A percentile compares a stretch with the other conserved stretches of the same genome.
phyloP scores from a whole-genome alignment of 768 basidiomycete species.

The Chalciporus chontae region DNA sequence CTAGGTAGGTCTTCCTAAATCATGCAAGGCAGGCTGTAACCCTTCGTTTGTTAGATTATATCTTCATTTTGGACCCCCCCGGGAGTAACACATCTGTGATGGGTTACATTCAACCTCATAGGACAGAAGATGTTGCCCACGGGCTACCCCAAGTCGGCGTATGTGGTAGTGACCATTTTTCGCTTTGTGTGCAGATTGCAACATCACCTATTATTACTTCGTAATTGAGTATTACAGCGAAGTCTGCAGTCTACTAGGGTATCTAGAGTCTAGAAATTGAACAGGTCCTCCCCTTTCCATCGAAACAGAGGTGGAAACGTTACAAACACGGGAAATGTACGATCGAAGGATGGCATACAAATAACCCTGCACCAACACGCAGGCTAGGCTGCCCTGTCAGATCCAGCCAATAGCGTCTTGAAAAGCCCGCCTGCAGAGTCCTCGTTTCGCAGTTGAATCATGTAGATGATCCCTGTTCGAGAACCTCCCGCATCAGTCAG shows the following conservation, averaged over 20 bases:
- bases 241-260: slow-evolving; percentile 5
- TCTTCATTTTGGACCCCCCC: slow-evolving; percentile 65
- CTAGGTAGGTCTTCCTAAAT: slow-evolving; percentile 46
- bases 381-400: slow-evolving; percentile 56
- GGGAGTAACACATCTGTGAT: slow-evolving; percentile 34
- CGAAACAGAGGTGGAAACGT: neutral
- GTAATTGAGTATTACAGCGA: too few relatives aligned
- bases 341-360: neutral
- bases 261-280: slow-evolving; percentile 7
- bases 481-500: slow-evolving; percentile 81
- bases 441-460: slow-evolving; percentile 95
- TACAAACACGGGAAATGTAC: neutral
- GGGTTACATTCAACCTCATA: slow-evolving; percentile 62
- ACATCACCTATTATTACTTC: slow-evolving; percentile 7
- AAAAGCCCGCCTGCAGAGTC: slow-evolving; percentile 80
- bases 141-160: slow-evolving; percentile 80
- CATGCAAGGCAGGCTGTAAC: neutral
- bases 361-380: neutral
- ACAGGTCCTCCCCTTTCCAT: neutral
- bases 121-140: slow-evolving; percentile 50
- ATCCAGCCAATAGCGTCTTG: slow-evolving; percentile 82
- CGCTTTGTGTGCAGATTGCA: slow-evolving; percentile 63
- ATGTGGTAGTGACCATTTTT: slow-evolving; percentile 86
- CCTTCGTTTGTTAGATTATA: slow-evolving; percentile 64
- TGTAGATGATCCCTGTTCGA: slow-evolving; percentile 92